These are phyloP conservation scores for Aspergillus vadensis DNA, from an alignment of 2,329 filamentous ascomycete species.

Conservation along the genomic window DNA sequence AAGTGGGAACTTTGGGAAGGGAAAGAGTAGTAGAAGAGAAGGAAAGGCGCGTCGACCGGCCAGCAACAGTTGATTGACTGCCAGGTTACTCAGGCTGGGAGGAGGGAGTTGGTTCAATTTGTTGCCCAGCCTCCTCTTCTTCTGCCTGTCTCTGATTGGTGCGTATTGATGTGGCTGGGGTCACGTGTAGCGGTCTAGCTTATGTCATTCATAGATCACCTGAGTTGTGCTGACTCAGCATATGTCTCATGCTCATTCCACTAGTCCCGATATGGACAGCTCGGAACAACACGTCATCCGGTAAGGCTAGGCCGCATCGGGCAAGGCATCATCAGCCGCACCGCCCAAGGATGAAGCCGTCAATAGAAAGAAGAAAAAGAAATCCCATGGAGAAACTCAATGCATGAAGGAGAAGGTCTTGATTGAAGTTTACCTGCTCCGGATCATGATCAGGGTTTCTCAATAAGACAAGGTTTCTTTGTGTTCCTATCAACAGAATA, in stretches of 20 bases:
- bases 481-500: not conserved
- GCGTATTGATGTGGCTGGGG: constrained; percentile 26
- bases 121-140: constrained; percentile 19
- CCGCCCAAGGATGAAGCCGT: not conserved
- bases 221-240: not conserved
- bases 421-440: not conserved
- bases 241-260: not conserved
- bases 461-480: not conserved
- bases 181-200: constrained; percentile 28
- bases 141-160: constrained; percentile 15
- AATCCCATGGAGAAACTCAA: not conserved
- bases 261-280: constrained; percentile 17
- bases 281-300: constrained; percentile 23
- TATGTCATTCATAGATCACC: constrained; percentile 9
- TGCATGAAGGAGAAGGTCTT: not conserved
- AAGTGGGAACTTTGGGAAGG: not conserved
- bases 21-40: not conserved
- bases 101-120: not conserved
- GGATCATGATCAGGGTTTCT: not conserved
- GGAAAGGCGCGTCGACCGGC: not conserved
- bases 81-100: not conserved
- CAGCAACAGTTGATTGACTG: not conserved
- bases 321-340: constrained; percentile 33
- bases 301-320: constrained; percentile 22
- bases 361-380: not conserved